Base-by-base conservation (phyloP, 352 stramenopile genomes). In the Phytophthora uliginosa region DNA sequence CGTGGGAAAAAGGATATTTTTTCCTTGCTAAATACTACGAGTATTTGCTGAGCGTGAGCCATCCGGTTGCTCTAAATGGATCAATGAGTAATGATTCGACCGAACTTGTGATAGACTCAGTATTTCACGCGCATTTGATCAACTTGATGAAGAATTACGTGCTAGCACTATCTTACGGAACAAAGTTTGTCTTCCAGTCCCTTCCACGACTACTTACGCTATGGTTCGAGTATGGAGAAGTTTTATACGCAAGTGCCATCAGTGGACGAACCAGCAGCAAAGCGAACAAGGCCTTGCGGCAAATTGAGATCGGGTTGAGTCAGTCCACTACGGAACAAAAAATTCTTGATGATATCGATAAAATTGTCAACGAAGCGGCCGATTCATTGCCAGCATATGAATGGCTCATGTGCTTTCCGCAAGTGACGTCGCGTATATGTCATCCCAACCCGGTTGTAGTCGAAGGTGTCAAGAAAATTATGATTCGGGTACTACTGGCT, bases 181-280 rank as follows among this genome's bases (percentile, higher is more conserved):
- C 95, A n/a, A 99, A 99, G 64, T 98, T 99, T 78, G 87, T 99
- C 28, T 99, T 98, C 78, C 96, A 99, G 79, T 98, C 97, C 2
- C 88, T 99, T 58, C 97, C 98, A 26, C 91, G 98, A n/a, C 77
- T 99, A 48, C 81, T 99, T 12, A 99, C 98, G 12, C 77, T 99
- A 38, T 99, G 95, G 96, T 99, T 99, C 73, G 97, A 99, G 73
- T 99, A 98, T 75, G 97, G 94, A 52, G 78, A 96, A 84, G 54
- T 93, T 13, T 63, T 96, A 0, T 83, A 95, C 38, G 55, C 64
- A n/a, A 77, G 52, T 20, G 48, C 40, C 2, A 59, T 59, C 1
- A 79, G 68, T 53, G 66, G 62, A 22, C 69, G 65, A 68, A 78
- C 78, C 52, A 73, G 59, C 31, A 82, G 48, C 33, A 91, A 82